Conservation (phyloP, 2,329 filamentous ascomycete species). For the Cryphonectria nitschkei region DNA sequence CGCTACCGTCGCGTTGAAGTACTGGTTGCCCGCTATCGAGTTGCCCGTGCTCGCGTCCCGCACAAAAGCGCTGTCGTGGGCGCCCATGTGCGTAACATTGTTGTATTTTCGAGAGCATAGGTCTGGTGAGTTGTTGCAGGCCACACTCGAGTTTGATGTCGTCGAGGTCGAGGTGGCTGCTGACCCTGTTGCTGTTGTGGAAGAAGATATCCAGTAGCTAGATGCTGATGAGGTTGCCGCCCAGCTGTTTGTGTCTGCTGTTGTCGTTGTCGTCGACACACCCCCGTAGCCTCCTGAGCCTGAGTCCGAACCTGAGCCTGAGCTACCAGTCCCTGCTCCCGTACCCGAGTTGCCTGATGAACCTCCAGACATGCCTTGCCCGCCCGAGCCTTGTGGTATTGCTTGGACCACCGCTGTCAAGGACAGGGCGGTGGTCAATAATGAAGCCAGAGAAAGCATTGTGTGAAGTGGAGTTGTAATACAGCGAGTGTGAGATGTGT, state of each 20-base stretch:
- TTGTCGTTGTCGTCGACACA: slow-evolving; percentile 17
- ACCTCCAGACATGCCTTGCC: slow-evolving; percentile 9
- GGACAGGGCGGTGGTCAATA: slow-evolving; percentile 18
- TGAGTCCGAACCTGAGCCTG: neutral
- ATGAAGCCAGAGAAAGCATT: slow-evolving; percentile 23
- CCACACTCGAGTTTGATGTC: slow-evolving; percentile 44
- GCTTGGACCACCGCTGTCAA: slow-evolving; percentile 26
- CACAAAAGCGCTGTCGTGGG: slow-evolving; percentile 75
- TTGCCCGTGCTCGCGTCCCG: slow-evolving; percentile 64
- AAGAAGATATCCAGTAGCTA: slow-evolving; percentile 5
- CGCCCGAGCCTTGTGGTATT: slow-evolving; percentile 19
- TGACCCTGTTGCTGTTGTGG: slow-evolving; percentile 17
- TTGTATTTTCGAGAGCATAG: slow-evolving; percentile 74
- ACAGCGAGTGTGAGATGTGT: neutral
- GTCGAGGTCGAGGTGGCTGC: slow-evolving; percentile 31
- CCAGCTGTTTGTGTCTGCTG: neutral
- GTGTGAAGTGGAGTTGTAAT: neutral
- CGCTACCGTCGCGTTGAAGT: slow-evolving; percentile 71
- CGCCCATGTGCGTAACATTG: slow-evolving; percentile 77
- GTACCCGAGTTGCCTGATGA: slow-evolving; percentile 9
- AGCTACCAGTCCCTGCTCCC: slow-evolving; percentile 6
- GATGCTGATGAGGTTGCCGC: slow-evolving; percentile 5
- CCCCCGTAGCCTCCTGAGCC: slow-evolving; percentile 13
- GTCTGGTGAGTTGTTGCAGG: slow-evolving; percentile 81
- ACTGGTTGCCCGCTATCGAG: slow-evolving; percentile 72